Conservation (phyloP, 345 rosid genomes). For the Euphorbia pulcherrima region DNA sequence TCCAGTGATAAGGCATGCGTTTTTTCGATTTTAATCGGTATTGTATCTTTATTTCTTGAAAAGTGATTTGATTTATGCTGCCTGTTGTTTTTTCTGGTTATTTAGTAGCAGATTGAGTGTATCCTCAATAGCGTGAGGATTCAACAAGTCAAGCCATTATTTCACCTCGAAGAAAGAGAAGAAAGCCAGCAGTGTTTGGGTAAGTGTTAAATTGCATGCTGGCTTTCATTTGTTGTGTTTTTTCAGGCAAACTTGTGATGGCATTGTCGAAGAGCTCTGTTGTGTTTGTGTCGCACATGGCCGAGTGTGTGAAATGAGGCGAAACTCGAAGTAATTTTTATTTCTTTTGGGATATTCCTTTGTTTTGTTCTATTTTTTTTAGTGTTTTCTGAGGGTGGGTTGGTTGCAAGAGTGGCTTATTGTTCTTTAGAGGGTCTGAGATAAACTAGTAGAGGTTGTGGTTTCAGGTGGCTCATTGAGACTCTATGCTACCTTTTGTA, state of each 20-base stretch:
- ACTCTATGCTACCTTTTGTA: constrained; percentile 8
- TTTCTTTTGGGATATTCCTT: background rate
- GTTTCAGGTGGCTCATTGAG: background rate
- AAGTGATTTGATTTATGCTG: constrained; percentile 25
- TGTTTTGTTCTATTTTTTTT: background rate
- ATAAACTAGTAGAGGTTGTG: background rate
- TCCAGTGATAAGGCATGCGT: constrained; percentile 41
- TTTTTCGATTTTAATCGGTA: background rate
- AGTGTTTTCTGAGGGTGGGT: background rate
- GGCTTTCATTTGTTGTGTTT: constrained; percentile 48
- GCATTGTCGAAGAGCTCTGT: background rate
- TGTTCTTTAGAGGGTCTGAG: background rate
- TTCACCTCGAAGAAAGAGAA: background rate
- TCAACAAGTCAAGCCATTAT: background rate
- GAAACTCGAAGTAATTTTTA: background rate
- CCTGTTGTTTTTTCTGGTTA: constrained; percentile 19
- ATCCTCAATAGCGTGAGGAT: constrained; percentile 31
- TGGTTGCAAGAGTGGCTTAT: background rate
- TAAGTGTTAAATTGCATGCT: constrained; percentile 48
- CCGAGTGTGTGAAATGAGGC: background rate
- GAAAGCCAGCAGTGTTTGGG: constrained; percentile 66
- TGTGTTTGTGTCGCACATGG: too few relatives aligned
- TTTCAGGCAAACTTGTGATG: constrained; percentile 38
- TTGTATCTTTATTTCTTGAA: constrained; percentile 1
- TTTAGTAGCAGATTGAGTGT: constrained; percentile 37